Evolutionary conservation across 2,329 filamentous ascomycete species (phyloP), one percentile per base, ranked within the genome.

Genomic region (Emmonsia crescens): DNA sequence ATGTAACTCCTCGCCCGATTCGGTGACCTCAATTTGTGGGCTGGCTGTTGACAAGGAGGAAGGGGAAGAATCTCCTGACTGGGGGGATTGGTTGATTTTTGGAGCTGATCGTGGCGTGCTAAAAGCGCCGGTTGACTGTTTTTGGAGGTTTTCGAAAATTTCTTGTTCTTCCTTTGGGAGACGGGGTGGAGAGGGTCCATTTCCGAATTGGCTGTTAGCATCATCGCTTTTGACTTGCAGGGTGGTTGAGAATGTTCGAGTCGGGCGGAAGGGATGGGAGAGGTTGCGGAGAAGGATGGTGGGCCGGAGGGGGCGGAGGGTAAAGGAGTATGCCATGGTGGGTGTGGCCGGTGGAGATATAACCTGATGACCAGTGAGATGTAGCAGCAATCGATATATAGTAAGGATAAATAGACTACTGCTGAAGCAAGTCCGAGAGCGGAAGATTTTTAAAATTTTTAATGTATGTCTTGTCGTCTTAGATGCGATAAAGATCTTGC

Each of bases 101-200:
- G 76, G 76, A 46, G 69, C 57, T 38, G 66, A 64, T 58, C 67
- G 65, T 42, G 78, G 88, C 69, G 83, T 94, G 78, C 79, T 94
- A 77, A 84, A 96, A 65, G 77, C 94, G 65, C 82, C 90, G 66
- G 85, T 95, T 67, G 79, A 96, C 72, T 82, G 80, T 68, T 84
- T 84, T 72, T 96, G 91, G 3, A 97, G 87, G 49, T 86, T 83
- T 76, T 96, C 92, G 74, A 94, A 96, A 66, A 95, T 84, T 73
- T 91, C 89, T 79, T 96, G 92, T 68, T 96, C 87, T 74, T 89
- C 86, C 69, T 91, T 86, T 6, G 93, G 91, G 12, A 97, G 89
- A 57, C 91, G 89, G 0, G 91, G 92, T 19, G 94, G 94, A 8
- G 89, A 77, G 29, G 93, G 89, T 14, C 79, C 79, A 40, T 66